Evolutionary conservation across 176 grass and related monocot species (phyloP).

Genomic region (Zizania latifolia): DNA sequence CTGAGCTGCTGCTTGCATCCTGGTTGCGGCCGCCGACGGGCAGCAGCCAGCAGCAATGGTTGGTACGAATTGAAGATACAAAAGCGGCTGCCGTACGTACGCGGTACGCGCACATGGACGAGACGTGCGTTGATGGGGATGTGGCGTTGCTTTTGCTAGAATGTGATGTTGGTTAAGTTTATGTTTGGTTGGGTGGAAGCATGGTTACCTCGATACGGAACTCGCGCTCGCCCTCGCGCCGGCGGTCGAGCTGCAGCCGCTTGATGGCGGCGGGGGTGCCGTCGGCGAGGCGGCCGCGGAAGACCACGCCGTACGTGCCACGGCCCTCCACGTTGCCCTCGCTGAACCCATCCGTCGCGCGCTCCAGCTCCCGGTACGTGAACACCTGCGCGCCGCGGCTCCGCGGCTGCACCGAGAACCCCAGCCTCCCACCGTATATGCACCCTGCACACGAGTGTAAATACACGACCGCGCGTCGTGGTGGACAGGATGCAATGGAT

Average conservation of each 20-base stretch:
- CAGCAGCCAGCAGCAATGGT: too few relatives aligned
- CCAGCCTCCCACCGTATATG: conserved; percentile 69
- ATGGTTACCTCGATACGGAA: conserved; percentile 83
- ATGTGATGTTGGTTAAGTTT: background rate
- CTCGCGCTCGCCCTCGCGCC: conserved; percentile 84
- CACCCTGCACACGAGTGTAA: conserved; percentile 64
- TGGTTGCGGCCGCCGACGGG: background rate
- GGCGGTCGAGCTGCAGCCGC: conserved; percentile 65
- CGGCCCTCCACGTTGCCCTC: conserved; percentile 70
- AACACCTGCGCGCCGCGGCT: conserved; percentile 72
- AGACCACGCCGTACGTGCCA: conserved; percentile 56
- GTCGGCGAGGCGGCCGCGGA: conserved; percentile 64
- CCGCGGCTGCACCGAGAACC: conserved; percentile 45
- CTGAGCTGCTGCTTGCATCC: background rate
- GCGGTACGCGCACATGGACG: background rate
- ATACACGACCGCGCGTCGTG: too few relatives aligned
- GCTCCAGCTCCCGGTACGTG: conserved; percentile 89
- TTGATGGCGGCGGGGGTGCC: conserved; percentile 86
- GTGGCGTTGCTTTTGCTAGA: background rate
- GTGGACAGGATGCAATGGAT: background rate
- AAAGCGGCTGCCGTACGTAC: background rate
- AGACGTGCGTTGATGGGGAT: conserved; percentile 17
- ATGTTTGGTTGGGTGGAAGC: background rate
- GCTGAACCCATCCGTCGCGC: conserved; percentile 80
- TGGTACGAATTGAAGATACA: background rate